A percentile compares a stretch with the other conserved stretches of the same genome.
phyloP scores from a whole-genome alignment of 1,284 basidiomycete species.

The Ustilago nuda region DNA sequence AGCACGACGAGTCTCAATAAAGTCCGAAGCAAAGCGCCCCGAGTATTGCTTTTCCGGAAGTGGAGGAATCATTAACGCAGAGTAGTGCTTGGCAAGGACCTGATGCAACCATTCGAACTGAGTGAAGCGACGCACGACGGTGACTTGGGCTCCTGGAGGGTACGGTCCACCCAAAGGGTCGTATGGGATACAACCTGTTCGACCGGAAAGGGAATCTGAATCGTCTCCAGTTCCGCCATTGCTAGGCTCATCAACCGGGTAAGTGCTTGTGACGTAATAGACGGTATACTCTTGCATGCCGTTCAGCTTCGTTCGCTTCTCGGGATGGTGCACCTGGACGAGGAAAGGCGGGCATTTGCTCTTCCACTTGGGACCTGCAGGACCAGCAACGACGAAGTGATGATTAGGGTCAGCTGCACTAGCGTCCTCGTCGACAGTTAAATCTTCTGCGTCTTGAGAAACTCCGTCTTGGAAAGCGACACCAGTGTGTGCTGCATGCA shows the following conservation, averaged over 20 bases:
- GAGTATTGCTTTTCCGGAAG: slow-evolving; percentile 85
- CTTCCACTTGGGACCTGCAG: slow-evolving; percentile 75
- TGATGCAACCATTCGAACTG: slow-evolving; percentile 84
- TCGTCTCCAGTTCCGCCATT: not conserved
- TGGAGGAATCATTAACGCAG: slow-evolving; percentile 81
- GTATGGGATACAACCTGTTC: slow-evolving; percentile 41
- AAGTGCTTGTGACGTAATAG: slow-evolving; percentile 81
- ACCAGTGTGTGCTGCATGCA: not conserved
- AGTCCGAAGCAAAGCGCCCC: slow-evolving; percentile 81
- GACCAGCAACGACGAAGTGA: slow-evolving; percentile 80
- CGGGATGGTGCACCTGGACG: slow-evolving; percentile 82
- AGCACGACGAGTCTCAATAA: slow-evolving; percentile 82
- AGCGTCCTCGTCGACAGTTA: not conserved
- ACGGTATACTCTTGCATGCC: slow-evolving; percentile 77
- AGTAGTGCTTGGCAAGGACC: slow-evolving; percentile 76
- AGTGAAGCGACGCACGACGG: slow-evolving; percentile 81
- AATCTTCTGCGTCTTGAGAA: not conserved
- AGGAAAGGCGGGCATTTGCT: slow-evolving; percentile 78
- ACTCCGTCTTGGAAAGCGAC: not conserved
- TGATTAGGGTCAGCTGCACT: slow-evolving; percentile 37
- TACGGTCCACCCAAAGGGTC: slow-evolving; percentile 47
- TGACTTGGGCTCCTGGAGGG: slow-evolving; percentile 42
- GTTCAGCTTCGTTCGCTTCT: slow-evolving; percentile 77
- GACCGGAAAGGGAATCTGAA: not conserved
- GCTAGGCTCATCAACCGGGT: slow-evolving; percentile 68